A percentile compares a stretch with the other conserved stretches of the same genome.
These are phyloP conservation scores for Capronia coronata DNA, from an alignment of 2,329 filamentous ascomycete genomes.

Conservation along the genomic window DNA sequence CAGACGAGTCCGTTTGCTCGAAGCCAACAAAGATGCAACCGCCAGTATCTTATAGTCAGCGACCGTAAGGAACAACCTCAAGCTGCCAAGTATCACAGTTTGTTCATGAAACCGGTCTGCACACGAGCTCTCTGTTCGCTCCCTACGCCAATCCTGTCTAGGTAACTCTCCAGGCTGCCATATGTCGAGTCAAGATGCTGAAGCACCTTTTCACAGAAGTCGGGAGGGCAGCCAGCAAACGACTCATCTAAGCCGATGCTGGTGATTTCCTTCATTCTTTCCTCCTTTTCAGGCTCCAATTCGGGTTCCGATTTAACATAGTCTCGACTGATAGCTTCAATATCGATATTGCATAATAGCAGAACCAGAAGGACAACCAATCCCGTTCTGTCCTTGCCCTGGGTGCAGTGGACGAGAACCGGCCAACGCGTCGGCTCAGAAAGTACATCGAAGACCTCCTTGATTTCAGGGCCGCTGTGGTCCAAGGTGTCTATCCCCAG, in stretches of 20 bases:
- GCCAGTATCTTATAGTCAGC: too few relatives aligned
- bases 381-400: conserved; percentile 81
- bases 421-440: conserved; percentile 51
- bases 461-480: conserved; percentile 59
- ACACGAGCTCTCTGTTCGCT: conserved; percentile 39
- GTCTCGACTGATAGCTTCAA: conserved; percentile 58
- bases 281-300: conserved; percentile 55
- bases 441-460: conserved; percentile 62
- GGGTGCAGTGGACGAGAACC: conserved; percentile 72
- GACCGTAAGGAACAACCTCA: too few relatives aligned
- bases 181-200: conserved; percentile 55
- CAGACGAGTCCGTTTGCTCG: too few relatives aligned
- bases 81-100: neutral
- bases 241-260: conserved; percentile 66
- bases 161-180: conserved; percentile 61
- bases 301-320: conserved; percentile 61
- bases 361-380: conserved; percentile 63
- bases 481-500: conserved; percentile 65
- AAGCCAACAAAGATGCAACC: too few relatives aligned
- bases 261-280: conserved; percentile 60
- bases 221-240: conserved; percentile 60
- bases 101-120: conserved; percentile 15
- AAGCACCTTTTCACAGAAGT: conserved; percentile 57
- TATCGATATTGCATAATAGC: conserved; percentile 49
- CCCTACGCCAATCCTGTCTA: conserved; percentile 56